Evolutionary conservation across 2,329 filamentous ascomycete genomes (phyloP), one percentile per base, ranked within the genome.

Genomic region (Macrophomina tecta): DNA sequence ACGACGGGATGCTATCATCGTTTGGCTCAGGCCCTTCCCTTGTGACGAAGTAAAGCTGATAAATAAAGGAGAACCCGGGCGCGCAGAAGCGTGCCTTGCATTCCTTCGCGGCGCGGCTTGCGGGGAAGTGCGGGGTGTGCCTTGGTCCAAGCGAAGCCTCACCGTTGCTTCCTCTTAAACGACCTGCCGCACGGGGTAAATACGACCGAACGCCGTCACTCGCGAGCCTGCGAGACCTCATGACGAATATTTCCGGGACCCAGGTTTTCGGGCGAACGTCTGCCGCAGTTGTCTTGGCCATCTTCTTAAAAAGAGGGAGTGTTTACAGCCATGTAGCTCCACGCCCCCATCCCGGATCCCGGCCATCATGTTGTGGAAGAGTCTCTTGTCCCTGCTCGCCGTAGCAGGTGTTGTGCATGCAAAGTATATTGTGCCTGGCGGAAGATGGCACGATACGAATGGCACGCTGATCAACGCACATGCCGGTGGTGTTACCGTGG

Each of bases 401-500:
- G 61, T 28, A 32, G 61, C 38, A 5, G 61, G 23, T 11, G 61
- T 14, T 3, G 61, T 14, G 9, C 23, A 45, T n/a, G 80, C 82
- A 12, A 86, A 83, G 73, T 89, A 85, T 76, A 89, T 89, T 56
- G 86, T 89, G 2, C 87, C 87, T 0, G 87, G 87, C 3, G 87
- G 81, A 0, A 79, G 86, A 73, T 90, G 87, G 87, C 81, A 77
- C 18, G 87, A 89, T 69, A 89, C 85, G 0, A 81, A 87, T 2
- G 86, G 86, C 0, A 82, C 85, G n/a, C 73, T 88, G 12, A 83
- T 89, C 64, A 89, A 87, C 63, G 87, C 87, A 1, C 87, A 90
- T 72, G 87, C 87, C 1, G 87, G 87, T 1, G 83, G 83, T 12
- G 78, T 89, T 6, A 82, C 82, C 0, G 73, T 85, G 0, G 85